Evolutionary conservation across 2,329 filamentous ascomycete genomes (phyloP), one percentile per base, ranked within the genome.

Genomic region (Coleophoma eucalyptorum): DNA sequence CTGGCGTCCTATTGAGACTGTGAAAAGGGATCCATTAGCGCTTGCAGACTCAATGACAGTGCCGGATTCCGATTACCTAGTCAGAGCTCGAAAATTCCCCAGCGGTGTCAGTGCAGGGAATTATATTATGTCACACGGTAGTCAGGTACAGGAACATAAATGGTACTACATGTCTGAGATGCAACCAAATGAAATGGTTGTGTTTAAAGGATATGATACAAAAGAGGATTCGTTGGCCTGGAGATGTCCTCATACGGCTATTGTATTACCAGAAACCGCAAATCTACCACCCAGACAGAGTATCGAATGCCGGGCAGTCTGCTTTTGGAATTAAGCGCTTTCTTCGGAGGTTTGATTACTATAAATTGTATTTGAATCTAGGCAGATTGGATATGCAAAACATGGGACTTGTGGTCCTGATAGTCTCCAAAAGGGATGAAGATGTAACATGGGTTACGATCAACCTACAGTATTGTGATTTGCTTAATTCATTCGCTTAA

Each of bases 141-240:
- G 46, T 34, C 11, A 20, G 16, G 37, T 15, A n/a, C 35, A 49
- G 19, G 13, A 33, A n/a, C 49, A 50, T 42, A 16, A 31, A 21
- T 52, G 50, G 50, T 52, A 49, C 34, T 52, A 52, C 20, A 40
- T 52, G 38, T 21, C 18, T 21, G 45, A 49, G 16, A 43, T 45
- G 42, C 38, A 44, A 2, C 45, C 46, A n/a, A 31, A 52, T 31
- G 46, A 52, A 15, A 11, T 52, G 18, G 33, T 52, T 35, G 46
- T 49, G 8, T 46, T 52, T 20, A 52, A 49, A 20, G 19, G 34
- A 3, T 45, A 45, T 48, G 50, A 52, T 33, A 44, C 50, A 12
- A 32, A 34, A 21, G 34, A 46, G 37, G 43, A 46, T 20, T 34
- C 16, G 19, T 34, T n/a, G 15, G 38, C 34, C 15, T 50, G 49